These are phyloP conservation scores for Enterocytospora artemiae DNA, from an alignment of 371 early-diverging fungal genomes.

Conservation along the genomic window DNA sequence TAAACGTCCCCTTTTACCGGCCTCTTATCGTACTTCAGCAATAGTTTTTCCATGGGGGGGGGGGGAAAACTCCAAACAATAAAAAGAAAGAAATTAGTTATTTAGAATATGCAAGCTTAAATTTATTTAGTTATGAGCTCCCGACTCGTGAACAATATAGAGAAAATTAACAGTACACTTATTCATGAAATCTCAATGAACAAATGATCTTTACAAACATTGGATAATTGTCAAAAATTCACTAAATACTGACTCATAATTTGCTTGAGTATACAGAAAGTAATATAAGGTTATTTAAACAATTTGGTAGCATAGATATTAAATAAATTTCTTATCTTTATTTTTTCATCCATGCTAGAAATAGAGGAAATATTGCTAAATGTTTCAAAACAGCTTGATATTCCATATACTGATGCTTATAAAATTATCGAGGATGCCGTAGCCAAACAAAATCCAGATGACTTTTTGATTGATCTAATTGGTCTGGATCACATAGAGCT, in stretches of 20 bases:
- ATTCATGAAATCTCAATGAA: too few species aligned
- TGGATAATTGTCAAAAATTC: too few species aligned
- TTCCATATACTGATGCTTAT: constrained; percentile 31
- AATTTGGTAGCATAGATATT: background rate
- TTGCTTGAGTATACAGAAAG: background rate
- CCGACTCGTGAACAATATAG: too few species aligned
- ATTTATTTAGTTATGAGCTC: too few species aligned
- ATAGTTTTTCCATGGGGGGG: constrained; percentile 33
- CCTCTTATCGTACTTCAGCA: constrained; percentile 29
- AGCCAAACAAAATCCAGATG: constrained; percentile 26
- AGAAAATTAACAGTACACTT: too few species aligned
- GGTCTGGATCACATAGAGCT: constrained; percentile 49
- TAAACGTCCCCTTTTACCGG: constrained; percentile 43
- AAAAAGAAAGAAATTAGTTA: background rate
- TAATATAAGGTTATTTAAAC: background rate
- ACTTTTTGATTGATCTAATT: constrained; percentile 49
- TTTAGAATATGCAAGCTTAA: background rate
- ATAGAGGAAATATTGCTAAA: constrained; percentile 34
- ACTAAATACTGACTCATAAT: too few species aligned
- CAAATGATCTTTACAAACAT: too few species aligned
- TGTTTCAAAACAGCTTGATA: constrained; percentile 23
- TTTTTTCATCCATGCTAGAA: constrained; percentile 9
- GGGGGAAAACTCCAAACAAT: too few species aligned
- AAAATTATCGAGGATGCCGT: constrained; percentile 36
- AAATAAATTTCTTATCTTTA: background rate